phyloP scores from a whole-genome alignment of 495 filamentous ascomycete species.

The Mytilinidion resinicola region DNA sequence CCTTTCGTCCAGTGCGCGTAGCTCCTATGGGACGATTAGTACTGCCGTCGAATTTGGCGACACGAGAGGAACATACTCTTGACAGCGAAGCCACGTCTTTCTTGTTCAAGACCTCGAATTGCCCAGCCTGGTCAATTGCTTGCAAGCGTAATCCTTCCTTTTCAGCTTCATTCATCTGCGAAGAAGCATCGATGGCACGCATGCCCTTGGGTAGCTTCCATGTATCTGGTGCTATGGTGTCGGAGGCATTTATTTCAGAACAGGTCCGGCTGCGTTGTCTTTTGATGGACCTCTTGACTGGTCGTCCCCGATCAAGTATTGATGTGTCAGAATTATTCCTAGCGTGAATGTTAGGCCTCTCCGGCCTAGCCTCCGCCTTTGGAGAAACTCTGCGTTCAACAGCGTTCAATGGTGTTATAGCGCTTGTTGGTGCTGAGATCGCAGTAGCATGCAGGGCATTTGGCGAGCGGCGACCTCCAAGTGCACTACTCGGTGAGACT shows the following conservation, averaged over 20 bases:
- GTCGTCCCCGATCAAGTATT: constrained; percentile 55
- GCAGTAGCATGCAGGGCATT: constrained; percentile 17
- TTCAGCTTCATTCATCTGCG: constrained; percentile 45
- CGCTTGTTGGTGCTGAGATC: constrained; percentile 21
- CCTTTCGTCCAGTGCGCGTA: constrained; percentile 61
- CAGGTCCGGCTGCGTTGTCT: constrained; percentile 23
- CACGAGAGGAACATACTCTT: constrained; percentile 40
- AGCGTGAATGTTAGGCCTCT: constrained; percentile 32
- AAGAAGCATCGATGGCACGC: constrained; percentile 46
- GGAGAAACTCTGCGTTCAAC: constrained; percentile 23
- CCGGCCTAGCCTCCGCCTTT: constrained; percentile 14
- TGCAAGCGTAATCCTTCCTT: constrained; percentile 52
- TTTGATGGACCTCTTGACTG: constrained; percentile 42
- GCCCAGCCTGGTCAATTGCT: constrained; percentile 55
- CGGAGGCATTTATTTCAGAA: constrained; percentile 31
- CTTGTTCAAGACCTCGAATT: constrained; percentile 61
- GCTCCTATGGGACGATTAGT: constrained; percentile 43
- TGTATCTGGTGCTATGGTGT: constrained; percentile 22
- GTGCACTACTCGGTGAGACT: constrained; percentile 12
- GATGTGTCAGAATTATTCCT: constrained; percentile 53
- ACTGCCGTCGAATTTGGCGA: background rate
- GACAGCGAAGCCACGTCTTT: constrained; percentile 62
- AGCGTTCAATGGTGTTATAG: constrained; percentile 13
- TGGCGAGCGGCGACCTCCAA: constrained; percentile 22
- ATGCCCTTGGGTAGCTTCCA: constrained; percentile 51